phyloP scores from a whole-genome alignment of 495 filamentous ascomycete species.

The Penicillium egyptiacum region DNA sequence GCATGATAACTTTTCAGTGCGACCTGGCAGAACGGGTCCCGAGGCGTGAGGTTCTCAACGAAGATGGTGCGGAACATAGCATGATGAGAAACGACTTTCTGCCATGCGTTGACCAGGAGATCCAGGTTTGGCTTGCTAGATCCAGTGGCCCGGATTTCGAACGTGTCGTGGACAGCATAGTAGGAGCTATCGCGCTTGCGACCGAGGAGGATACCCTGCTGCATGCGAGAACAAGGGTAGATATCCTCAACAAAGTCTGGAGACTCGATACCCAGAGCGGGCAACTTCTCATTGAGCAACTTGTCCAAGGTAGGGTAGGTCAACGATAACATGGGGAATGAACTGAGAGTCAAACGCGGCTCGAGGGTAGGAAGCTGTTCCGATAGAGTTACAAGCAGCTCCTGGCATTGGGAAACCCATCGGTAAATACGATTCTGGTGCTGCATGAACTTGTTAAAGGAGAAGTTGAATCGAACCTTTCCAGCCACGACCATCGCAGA shows the following conservation, averaged over 20 bases:
- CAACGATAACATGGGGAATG: conserved; percentile 62
- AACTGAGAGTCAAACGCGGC: conserved; percentile 57
- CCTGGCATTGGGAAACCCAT: conserved; percentile 62
- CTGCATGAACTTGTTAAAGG: conserved; percentile 60
- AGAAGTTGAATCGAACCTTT: conserved; percentile 61
- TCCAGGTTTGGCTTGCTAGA: conserved; percentile 33
- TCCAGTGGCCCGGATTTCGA: conserved; percentile 49
- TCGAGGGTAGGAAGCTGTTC: conserved; percentile 48
- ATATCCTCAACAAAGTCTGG: conserved; percentile 55
- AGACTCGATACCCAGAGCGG: conserved; percentile 46
- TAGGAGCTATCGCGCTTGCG: conserved; percentile 55
- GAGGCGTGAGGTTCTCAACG: conserved; percentile 45
- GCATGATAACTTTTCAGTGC: conserved; percentile 46
- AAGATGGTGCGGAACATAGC: conserved; percentile 54
- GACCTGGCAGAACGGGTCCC: conserved; percentile 50
- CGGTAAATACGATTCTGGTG: conserved; percentile 55
- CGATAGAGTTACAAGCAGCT: conserved; percentile 52
- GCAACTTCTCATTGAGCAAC: conserved; percentile 45
- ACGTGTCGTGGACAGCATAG: conserved; percentile 62
- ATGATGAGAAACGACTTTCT: conserved; percentile 49
- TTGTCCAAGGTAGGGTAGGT: conserved; percentile 56
- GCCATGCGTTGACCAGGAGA: conserved; percentile 47
- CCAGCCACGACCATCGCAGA: conserved; percentile 60
- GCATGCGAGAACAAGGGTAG: conserved; percentile 67
- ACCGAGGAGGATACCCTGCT: conserved; percentile 65